Base-by-base conservation (phyloP, 2,329 filamentous ascomycete genomes). In the Sporothrix euskadiensis region DNA sequence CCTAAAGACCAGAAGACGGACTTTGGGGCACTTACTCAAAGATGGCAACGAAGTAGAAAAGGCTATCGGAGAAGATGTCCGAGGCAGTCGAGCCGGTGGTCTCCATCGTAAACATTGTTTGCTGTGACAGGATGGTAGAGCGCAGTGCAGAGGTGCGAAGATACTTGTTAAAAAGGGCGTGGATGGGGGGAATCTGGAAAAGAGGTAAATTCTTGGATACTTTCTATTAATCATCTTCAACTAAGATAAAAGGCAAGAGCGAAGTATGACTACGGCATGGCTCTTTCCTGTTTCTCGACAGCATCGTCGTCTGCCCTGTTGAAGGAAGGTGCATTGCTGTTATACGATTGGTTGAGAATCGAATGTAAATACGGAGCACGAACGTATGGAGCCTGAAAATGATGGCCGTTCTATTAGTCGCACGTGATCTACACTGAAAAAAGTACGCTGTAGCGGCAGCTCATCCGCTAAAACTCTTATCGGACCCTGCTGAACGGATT, bases 281-380 rank as follows among this genome's bases (percentile, higher is more conserved):
- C 14, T 49, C 52, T n/a, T 56, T 56, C 52, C 52, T 59, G 4
- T 30, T 26, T 16, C 26, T 59, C 14, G 12, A 35, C 12, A 35
- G 8, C 56, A 35, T 59, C 30, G 26, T 59, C 56, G 26, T 19
- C 56, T 16, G 30, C 26, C 10, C 4, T 7, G 8, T 26, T 65
- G n/a, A 8, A 26, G 35, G 35, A 35, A 35, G 35, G 35, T 26
- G 1, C 39, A 30, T 44, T 47, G 39, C 61, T 65, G 22, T 65
- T 44, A 65, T 65, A 65, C 61, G 39, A 65, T 65, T 65, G 61
- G 61, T 22, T 65, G 61, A 22, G 41, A 19, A 14, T 14, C 6
- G 3, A 14, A 47, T 7, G n/a, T 44, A 65, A 65, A 44, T 44
- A 63, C 44, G 59, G 59, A 14, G 35, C 19, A 10, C 12, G 7